Evolutionary conservation across 73 alveolate species (phyloP).

Genomic region (Durusdinium trenchii): DNA sequence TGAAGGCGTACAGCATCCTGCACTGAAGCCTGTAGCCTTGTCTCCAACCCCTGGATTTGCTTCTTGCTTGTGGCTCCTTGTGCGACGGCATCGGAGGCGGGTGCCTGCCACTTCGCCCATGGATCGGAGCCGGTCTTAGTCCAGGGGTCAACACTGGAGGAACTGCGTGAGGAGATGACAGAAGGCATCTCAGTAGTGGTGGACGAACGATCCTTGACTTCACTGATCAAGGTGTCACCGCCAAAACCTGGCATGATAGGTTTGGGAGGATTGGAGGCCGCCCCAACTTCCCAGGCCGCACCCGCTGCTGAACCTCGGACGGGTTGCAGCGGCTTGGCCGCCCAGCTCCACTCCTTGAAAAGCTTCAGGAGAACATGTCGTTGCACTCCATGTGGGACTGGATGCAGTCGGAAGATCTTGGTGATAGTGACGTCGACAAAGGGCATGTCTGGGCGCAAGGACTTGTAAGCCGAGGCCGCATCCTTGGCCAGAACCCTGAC

Average conservation of each 20-base stretch:
- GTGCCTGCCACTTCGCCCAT: too few species aligned
- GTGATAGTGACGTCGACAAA: not conserved
- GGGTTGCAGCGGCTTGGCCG: not conserved
- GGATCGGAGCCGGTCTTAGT: too few species aligned
- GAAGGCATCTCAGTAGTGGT: too few species aligned
- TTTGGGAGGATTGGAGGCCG: not conserved
- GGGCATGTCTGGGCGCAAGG: not conserved
- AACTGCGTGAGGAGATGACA: too few species aligned
- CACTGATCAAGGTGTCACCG: not conserved
- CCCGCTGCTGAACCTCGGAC: not conserved
- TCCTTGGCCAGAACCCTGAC: not conserved
- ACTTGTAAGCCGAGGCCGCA: not conserved
- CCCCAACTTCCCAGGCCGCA: not conserved
- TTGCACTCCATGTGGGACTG: not conserved
- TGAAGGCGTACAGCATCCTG: too few species aligned
- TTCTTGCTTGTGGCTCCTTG: too few species aligned
- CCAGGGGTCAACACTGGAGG: too few species aligned
- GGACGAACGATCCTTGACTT: not conserved
- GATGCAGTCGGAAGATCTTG: not conserved
- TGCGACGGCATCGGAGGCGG: too few species aligned
- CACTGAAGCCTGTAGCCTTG: too few species aligned
- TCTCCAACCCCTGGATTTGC: too few species aligned
- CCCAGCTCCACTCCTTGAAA: slow-evolving; percentile 5
- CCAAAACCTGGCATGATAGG: not conserved
- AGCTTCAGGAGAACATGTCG: not conserved